Conservation (phyloP, 208 protist species). For the Leishmania amazonensis region DNA sequence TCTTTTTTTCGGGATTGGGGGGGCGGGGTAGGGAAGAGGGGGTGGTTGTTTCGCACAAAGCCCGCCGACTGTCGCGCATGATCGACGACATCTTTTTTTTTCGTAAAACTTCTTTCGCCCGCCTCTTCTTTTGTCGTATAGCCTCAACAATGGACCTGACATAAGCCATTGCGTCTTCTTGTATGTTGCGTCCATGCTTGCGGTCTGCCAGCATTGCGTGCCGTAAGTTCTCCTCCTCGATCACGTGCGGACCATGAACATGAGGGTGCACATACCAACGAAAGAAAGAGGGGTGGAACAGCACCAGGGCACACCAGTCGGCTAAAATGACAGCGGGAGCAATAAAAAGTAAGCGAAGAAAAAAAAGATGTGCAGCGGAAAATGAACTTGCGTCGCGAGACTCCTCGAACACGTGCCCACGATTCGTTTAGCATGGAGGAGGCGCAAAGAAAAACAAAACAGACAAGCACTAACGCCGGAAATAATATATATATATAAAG, state of each 20-base stretch:
- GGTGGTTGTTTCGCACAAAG: background rate
- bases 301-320: background rate
- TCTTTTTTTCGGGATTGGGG: background rate
- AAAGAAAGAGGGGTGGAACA: background rate
- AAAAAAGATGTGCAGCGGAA: background rate
- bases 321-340: background rate
- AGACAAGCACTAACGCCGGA: background rate
- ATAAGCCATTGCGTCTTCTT: background rate
- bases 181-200: background rate
- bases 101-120: background rate
- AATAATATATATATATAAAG: too few species aligned
- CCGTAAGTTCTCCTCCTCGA: background rate
- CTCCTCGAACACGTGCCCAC: background rate
- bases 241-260: background rate
- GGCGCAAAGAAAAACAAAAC: background rate
- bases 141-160: background rate
- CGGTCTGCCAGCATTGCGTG: background rate
- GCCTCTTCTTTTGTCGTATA: background rate
- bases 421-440: background rate
- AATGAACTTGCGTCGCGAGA: background rate
- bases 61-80: background rate
- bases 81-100: background rate
- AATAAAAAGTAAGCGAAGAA: background rate
- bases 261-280: background rate
- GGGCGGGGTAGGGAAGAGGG: too few species aligned